Percentiles rank a stretch among this genome's conserved stretches.
Conservation (phyloP, 495 filamentous ascomycete genomes). For the Thermochaetoides thermophila region DNA sequence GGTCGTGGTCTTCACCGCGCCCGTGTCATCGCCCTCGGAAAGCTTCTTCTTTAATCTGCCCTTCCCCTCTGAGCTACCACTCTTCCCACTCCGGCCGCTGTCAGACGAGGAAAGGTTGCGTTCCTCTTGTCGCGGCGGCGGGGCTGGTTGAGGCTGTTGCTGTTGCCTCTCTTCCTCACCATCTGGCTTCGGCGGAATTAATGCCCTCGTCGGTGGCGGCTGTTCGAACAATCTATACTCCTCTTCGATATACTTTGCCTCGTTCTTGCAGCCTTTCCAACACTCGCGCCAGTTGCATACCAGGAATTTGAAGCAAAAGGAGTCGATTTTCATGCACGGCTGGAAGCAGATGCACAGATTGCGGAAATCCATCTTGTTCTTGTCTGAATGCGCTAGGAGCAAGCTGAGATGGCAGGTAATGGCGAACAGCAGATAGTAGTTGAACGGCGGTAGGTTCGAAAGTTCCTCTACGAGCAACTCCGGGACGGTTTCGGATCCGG, state of each 20-base stretch:
- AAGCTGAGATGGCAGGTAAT: conserved; percentile 88
- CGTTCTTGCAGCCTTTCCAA: conserved; percentile 92
- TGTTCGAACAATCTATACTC: conserved; percentile 52
- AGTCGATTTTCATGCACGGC: conserved; percentile 83
- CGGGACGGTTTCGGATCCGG: conserved; percentile 59
- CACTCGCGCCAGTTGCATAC: conserved; percentile 86
- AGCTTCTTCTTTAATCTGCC: conserved; percentile 27
- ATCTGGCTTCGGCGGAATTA: too few relatives aligned
- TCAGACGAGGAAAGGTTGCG: conserved; percentile 52
- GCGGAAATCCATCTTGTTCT: conserved; percentile 89
- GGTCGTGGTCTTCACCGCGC: conserved; percentile 25
- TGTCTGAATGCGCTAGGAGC: conserved; percentile 67
- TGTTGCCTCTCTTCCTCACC: conserved; percentile 5
- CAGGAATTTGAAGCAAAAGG: conserved; percentile 79
- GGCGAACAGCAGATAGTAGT: conserved; percentile 91
- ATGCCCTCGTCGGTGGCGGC: conserved; percentile 25
- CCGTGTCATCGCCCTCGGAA: conserved; percentile 17
- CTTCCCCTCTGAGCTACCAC: conserved; percentile 14
- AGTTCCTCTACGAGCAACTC: conserved; percentile 77
- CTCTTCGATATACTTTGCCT: conserved; percentile 57
- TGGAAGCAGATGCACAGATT: conserved; percentile 92
- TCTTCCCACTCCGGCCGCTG: conserved; percentile 36
- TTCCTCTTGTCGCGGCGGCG: too few relatives aligned
- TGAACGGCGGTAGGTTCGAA: conserved; percentile 76
- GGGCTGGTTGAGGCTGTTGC: conserved; percentile 4